These are phyloP conservation scores for Termitomyces sp. DNA, from an alignment of 768 basidiomycete species.

Conservation along the genomic window DNA sequence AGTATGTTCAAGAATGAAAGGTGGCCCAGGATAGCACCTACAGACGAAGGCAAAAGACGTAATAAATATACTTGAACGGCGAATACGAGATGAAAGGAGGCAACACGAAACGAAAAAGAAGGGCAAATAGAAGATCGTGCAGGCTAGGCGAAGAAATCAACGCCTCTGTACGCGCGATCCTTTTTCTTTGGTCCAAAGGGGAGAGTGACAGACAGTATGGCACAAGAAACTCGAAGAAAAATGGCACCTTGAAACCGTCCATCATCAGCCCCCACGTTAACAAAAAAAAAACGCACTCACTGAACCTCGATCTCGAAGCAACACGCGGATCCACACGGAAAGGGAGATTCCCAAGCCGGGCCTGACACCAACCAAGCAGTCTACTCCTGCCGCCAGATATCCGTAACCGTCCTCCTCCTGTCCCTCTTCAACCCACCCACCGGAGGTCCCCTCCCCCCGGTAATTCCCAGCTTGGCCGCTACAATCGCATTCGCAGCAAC, in stretches of 20 bases:
- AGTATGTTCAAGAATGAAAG: no score
- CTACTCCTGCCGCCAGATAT: slow-evolving; percentile 31
- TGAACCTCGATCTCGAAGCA: neutral
- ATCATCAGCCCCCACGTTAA: neutral
- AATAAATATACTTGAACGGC: slow-evolving; percentile 8
- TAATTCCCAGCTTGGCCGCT: neutral
- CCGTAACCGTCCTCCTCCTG: slow-evolving; percentile 38
- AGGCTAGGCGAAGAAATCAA: neutral
- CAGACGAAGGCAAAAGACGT: neutral
- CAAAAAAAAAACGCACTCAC: neutral
- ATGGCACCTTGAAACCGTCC: neutral
- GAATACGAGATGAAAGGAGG: neutral
- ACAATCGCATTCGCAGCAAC: slow-evolving; percentile 12
- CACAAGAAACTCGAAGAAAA: neutral
- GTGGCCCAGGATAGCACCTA: no score
- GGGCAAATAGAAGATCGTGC: neutral
- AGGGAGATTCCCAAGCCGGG: neutral
- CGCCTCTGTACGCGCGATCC: neutral
- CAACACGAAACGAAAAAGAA: neutral
- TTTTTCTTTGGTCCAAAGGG: neutral
- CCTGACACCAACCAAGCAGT: neutral
- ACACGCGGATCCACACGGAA: neutral
- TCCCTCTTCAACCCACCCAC: slow-evolving; percentile 23
- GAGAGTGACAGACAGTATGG: neutral
- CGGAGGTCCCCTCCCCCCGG: slow-evolving; percentile 10